phyloP scores from a whole-genome alignment of 2,329 filamentous ascomycete species.

The Achaetomium macrosporum region DNA sequence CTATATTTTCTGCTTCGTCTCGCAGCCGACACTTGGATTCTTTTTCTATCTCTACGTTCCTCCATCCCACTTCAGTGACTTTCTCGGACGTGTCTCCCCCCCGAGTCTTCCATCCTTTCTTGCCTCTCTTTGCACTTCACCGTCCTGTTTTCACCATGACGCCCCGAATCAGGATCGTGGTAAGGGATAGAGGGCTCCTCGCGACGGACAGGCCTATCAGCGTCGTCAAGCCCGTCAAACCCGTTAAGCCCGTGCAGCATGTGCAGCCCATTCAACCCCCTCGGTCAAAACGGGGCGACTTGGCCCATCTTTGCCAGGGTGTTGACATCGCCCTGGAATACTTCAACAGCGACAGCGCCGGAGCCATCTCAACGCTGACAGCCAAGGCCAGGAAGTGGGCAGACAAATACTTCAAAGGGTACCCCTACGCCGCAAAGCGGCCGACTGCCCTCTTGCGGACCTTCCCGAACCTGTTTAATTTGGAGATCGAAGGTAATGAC shows the following conservation, averaged over 20 bases:
- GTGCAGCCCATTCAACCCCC: background rate
- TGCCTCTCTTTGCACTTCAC: background rate
- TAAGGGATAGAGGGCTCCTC: background rate
- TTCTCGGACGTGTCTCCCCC: background rate
- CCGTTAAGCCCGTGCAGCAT: background rate
- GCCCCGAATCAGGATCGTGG: slow-evolving; percentile 8
- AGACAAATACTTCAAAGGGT: slow-evolving; percentile 17
- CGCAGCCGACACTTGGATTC: background rate
- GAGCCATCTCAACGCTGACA: slow-evolving; percentile 13
- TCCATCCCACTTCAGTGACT: background rate
- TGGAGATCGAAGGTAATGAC: slow-evolving; percentile 11
- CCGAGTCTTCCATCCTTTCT: background rate
- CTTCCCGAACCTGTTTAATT: slow-evolving; percentile 23
- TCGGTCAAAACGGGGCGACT: slow-evolving; percentile 11
- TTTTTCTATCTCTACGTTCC: background rate
- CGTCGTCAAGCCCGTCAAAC: background rate
- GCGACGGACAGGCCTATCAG: background rate
- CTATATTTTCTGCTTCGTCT: background rate
- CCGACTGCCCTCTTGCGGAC: slow-evolving; percentile 12
- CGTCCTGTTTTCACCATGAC: slow-evolving; percentile 3
- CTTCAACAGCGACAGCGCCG: slow-evolving; percentile 25
- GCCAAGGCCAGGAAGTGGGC: slow-evolving; percentile 20
- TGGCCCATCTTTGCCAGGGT: slow-evolving; percentile 16
- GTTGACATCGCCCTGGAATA: slow-evolving; percentile 26
- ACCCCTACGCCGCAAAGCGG: slow-evolving; percentile 14